These are phyloP conservation scores for Oryza officinalis DNA, from an alignment of 176 grass and related monocot species.

Conservation along the genomic window DNA sequence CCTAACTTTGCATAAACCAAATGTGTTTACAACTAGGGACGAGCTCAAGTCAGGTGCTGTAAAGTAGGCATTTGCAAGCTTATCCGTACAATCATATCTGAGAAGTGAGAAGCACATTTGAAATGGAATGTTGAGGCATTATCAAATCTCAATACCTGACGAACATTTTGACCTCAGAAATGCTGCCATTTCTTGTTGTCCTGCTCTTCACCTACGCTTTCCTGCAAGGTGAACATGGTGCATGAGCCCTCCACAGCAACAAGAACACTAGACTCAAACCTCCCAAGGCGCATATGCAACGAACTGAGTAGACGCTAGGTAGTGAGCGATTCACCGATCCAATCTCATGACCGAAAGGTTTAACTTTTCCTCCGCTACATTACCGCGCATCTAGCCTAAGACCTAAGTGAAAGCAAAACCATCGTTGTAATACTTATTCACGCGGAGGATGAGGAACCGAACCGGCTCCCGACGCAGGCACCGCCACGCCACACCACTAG, in stretches of 20 bases:
- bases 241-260: not conserved
- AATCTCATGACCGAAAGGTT: too few species aligned
- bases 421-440: too few species aligned
- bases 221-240: not conserved
- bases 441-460: too few species aligned
- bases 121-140: not conserved
- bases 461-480: too few species aligned
- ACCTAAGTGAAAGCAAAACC: too few species aligned
- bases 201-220: too few species aligned
- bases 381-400: too few species aligned
- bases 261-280: not conserved
- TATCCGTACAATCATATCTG: not conserved
- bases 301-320: too few species aligned
- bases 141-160: constrained; percentile 21
- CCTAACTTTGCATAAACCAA: not conserved
- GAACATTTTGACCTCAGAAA: constrained; percentile 55
- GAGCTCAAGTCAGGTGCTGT: not conserved
- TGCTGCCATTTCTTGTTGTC: constrained; percentile 39
- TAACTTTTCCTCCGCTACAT: too few species aligned
- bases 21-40: not conserved
- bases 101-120: not conserved
- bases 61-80: not conserved
- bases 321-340: too few species aligned
- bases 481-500: too few species aligned
- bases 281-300: too few species aligned